phyloP scores from a whole-genome alignment of 2,329 filamentous ascomycete species.

The Cryphonectria naterciae region DNA sequence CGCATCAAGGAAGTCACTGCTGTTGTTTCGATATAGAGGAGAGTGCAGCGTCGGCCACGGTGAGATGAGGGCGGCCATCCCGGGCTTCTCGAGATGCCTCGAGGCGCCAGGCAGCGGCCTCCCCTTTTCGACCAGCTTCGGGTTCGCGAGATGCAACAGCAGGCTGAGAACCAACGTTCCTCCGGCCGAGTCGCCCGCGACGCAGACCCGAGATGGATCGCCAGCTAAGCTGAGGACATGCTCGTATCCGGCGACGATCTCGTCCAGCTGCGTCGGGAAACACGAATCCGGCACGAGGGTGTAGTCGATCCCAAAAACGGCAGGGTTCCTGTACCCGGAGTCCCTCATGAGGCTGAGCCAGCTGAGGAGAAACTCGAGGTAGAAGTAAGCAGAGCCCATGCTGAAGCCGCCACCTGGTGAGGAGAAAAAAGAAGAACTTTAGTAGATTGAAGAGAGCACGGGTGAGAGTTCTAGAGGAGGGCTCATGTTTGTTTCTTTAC shows the following conservation, averaged over 20 bases:
- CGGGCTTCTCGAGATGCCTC: slow-evolving; percentile 46
- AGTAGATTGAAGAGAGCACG: background rate
- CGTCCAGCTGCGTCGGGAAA: slow-evolving; percentile 74
- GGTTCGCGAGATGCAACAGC: slow-evolving; percentile 65
- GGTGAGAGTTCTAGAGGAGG: background rate
- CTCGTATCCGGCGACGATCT: slow-evolving; percentile 72
- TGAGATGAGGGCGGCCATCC: slow-evolving; percentile 73
- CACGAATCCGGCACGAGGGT: slow-evolving; percentile 74
- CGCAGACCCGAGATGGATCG: slow-evolving; percentile 66
- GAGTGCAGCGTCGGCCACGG: slow-evolving; percentile 80
- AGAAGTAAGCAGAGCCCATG: slow-evolving; percentile 83
- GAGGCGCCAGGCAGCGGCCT: slow-evolving; percentile 34
- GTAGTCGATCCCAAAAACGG: slow-evolving; percentile 80
- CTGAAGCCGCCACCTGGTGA: slow-evolving; percentile 74
- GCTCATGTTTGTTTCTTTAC: slow-evolving; percentile 45
- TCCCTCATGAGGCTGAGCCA: slow-evolving; percentile 69
- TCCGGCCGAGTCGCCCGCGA: slow-evolving; percentile 81
- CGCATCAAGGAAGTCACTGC: slow-evolving; percentile 75
- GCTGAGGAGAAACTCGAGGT: slow-evolving; percentile 78
- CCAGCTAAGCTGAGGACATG: slow-evolving; percentile 65
- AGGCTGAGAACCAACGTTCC: slow-evolving; percentile 74
- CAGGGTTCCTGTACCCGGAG: slow-evolving; percentile 72
- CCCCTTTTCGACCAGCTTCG: slow-evolving; percentile 20
- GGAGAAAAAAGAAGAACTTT: background rate
- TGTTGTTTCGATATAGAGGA: slow-evolving; percentile 66